Percentiles rank a stretch among this genome's conserved stretches.
These are phyloP conservation scores for Ampelomyces quisqualis DNA, from an alignment of 2,329 filamentous ascomycete genomes.

Conservation along the genomic window DNA sequence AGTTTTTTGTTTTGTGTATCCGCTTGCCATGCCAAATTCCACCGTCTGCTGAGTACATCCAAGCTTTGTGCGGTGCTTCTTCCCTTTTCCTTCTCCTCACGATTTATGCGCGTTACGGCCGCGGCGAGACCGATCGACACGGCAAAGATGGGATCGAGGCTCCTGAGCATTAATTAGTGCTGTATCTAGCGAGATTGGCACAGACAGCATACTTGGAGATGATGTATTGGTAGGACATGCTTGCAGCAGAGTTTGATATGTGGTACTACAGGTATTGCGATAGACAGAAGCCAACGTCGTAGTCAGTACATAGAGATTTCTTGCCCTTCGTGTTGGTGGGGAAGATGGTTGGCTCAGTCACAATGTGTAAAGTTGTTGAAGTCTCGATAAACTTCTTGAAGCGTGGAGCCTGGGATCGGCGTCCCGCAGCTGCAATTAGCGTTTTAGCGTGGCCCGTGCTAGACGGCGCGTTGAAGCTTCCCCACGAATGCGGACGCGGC, in stretches of 20 bases:
- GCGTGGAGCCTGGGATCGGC: slow-evolving; percentile 14
- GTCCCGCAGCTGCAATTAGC: slow-evolving; percentile 16
- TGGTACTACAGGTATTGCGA: too few relatives aligned
- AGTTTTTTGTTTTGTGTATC: slow-evolving; percentile 9
- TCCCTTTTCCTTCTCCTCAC: slow-evolving; percentile 53
- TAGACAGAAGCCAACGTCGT: too few relatives aligned
- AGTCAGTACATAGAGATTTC: too few relatives aligned
- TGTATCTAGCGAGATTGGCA: not conserved
- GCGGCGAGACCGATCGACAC: slow-evolving; percentile 50
- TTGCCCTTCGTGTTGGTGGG: too few relatives aligned
- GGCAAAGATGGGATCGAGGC: slow-evolving; percentile 53
- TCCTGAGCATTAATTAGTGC: slow-evolving; percentile 27
- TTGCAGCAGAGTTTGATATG: slow-evolving; percentile 3
- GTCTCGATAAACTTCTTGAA: slow-evolving; percentile 21
- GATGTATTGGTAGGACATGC: slow-evolving; percentile 44
- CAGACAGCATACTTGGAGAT: slow-evolving; percentile 47
- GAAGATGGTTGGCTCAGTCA: not conserved
- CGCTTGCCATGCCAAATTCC: slow-evolving; percentile 33
- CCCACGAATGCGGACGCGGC: not conserved
- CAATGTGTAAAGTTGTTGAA: slow-evolving; percentile 2
- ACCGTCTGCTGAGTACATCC: slow-evolving; percentile 45
- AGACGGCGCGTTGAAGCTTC: slow-evolving; percentile 6
- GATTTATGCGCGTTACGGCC: slow-evolving; percentile 44
- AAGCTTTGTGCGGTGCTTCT: slow-evolving; percentile 41
- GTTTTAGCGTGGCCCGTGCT: slow-evolving; percentile 20